phyloP scores from a whole-genome alignment of 2,329 filamentous ascomycete genomes.

The Zymoseptoria passerinii region DNA sequence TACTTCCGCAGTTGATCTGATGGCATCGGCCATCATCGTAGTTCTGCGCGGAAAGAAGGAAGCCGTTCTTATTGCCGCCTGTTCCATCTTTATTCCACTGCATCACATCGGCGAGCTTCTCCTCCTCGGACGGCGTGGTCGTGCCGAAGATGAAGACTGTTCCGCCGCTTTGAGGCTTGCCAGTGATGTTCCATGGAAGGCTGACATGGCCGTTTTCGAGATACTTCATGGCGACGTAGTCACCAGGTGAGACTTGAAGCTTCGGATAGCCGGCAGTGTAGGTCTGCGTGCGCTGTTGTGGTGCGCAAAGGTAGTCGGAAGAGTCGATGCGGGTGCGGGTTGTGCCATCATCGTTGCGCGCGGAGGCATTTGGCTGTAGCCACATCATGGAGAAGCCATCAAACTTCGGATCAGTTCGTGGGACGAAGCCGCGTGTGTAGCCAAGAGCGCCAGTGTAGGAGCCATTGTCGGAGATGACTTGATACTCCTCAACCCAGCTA shows the following conservation, averaged over 20 bases:
- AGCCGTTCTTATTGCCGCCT: conserved; percentile 70
- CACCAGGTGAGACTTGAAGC: conserved; percentile 48
- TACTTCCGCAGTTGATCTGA: conserved; percentile 56
- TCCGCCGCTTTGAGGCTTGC: conserved; percentile 38
- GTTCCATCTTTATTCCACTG: conserved; percentile 74
- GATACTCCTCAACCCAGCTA: conserved; percentile 74
- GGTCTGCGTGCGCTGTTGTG: conserved; percentile 51
- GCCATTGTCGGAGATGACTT: conserved; percentile 63
- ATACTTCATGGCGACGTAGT: conserved; percentile 43
- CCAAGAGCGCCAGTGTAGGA: conserved; percentile 62
- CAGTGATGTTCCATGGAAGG: conserved; percentile 31
- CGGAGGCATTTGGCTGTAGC: conserved; percentile 49
- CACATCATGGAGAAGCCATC: conserved; percentile 52
- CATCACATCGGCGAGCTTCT: conserved; percentile 58
- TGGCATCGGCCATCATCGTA: conserved; percentile 91
- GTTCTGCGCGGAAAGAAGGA: conserved; percentile 65
- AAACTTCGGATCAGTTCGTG: conserved; percentile 49
- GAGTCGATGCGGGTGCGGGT: conserved; percentile 42
- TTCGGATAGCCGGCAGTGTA: conserved; percentile 49
- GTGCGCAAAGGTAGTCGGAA: conserved; percentile 54
- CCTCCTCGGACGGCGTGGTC: conserved; percentile 41
- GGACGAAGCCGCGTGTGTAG: conserved; percentile 63
- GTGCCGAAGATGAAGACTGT: conserved; percentile 44
- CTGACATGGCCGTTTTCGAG: conserved; percentile 45
- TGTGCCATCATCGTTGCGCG: conserved; percentile 21